Percentiles rank a stretch among this genome's conserved stretches.
These are phyloP conservation scores for Chenopodium album DNA, from an alignment of 148 eudicot genomes.

Conservation along the genomic window DNA sequence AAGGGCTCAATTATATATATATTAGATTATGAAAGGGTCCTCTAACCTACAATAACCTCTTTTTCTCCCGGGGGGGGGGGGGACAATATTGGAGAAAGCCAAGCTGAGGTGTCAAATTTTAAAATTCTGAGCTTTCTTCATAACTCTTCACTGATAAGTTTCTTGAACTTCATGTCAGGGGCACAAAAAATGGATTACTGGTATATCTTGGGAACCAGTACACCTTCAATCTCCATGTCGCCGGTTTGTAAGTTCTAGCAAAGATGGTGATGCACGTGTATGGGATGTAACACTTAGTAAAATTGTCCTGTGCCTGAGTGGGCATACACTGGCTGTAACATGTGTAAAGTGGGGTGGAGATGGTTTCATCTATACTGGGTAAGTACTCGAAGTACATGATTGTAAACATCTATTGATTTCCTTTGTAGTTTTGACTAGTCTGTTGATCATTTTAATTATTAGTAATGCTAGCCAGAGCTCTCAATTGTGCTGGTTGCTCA, in stretches of 20 bases:
- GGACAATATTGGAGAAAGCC: not conserved
- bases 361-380: constrained; percentile 97
- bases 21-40: not conserved
- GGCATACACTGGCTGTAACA: constrained; percentile 88
- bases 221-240: constrained; percentile 88
- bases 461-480: not conserved
- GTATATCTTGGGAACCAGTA: constrained; percentile 94
- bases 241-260: constrained; percentile 92
- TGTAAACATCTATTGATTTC: not conserved
- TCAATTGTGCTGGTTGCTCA: constrained; percentile 8
- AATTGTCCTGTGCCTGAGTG: constrained; percentile 71
- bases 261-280: constrained; percentile 98
- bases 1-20: not conserved
- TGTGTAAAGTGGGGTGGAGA: constrained; percentile 99
- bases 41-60: not conserved
- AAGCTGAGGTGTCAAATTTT: not conserved
- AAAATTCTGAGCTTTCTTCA: not conserved
- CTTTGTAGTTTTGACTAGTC: not conserved
- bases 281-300: constrained; percentile 75
- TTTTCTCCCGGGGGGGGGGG: too few species aligned
- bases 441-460: not conserved
- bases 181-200: constrained; percentile 97
- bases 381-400: constrained; percentile 17
- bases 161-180: constrained; percentile 50
- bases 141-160: not conserved